Evolutionary conservation across 164 flowering plant species (phyloP).

Genomic region (Malania oleifera): DNA sequence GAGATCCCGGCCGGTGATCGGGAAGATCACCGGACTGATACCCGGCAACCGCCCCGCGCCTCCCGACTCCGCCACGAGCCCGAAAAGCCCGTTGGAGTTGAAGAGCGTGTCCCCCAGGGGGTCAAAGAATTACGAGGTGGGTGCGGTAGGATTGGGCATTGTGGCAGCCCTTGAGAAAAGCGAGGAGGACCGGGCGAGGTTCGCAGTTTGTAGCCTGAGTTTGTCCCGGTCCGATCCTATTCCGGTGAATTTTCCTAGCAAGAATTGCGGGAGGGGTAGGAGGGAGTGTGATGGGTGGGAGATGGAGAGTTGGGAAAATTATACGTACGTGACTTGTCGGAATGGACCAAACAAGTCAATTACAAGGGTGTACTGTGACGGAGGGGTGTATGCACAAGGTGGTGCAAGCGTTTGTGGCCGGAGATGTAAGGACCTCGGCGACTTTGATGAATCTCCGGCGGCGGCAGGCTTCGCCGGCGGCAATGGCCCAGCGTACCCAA

Average conservation of each 20-base stretch:
- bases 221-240: conserved; percentile 33
- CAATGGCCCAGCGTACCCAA: conserved; percentile 16
- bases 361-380: conserved; percentile 34
- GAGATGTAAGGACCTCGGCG: conserved; percentile 3
- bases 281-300: conserved; percentile 15
- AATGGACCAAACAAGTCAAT: conserved; percentile 28
- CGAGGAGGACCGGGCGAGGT: conserved; percentile 14
- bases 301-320: conserved; percentile 30
- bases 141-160: conserved; percentile 40
- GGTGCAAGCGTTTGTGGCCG: neutral
- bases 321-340: conserved; percentile 39
- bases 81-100: conserved; percentile 26
- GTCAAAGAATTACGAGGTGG: conserved; percentile 20
- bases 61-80: conserved; percentile 25
- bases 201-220: conserved; percentile 21
- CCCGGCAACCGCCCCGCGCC: conserved; percentile 11
- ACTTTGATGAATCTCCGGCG: conserved; percentile 26
- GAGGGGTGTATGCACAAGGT: conserved; percentile 11
- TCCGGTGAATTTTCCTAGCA: conserved; percentile 26
- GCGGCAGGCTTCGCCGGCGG: conserved; percentile 15
- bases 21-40: conserved; percentile 15
- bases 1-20: conserved; percentile 26
- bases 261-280: conserved; percentile 1
- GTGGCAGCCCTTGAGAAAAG: conserved; percentile 47
- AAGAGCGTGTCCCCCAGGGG: conserved; percentile 30